Conservation (phyloP, 2,329 filamentous ascomycete genomes). For the Venturia pyrina region DNA sequence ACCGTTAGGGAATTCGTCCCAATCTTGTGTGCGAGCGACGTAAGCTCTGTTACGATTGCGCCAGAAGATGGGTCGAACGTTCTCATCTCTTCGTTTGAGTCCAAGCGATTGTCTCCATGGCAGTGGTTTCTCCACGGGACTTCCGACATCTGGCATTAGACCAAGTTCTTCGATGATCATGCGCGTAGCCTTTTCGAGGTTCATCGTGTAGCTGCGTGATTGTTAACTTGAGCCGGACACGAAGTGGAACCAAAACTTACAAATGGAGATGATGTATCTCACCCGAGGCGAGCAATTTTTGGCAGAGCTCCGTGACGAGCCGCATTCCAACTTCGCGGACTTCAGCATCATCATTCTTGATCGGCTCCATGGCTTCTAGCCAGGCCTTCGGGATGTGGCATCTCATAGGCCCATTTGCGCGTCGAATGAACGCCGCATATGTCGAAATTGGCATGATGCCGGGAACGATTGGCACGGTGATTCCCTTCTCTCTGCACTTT, state of each 20-base stretch:
- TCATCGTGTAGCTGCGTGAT: conserved; percentile 76
- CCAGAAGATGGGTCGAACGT: conserved; percentile 98
- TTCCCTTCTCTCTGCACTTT: conserved; percentile 76
- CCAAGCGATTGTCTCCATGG: conserved; percentile 95
- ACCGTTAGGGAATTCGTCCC: conserved; percentile 98
- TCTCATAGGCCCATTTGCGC: conserved; percentile 76
- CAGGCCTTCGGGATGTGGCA: conserved; percentile 73
- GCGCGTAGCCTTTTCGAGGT: conserved; percentile 83
- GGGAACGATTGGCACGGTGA: conserved; percentile 72
- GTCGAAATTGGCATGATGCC: conserved; percentile 94
- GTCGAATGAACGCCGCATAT: conserved; percentile 81
- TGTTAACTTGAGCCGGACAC: conserved; percentile 13
- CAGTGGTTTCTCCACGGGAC: conserved; percentile 76
- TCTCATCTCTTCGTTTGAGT: conserved; percentile 79
- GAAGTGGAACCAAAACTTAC: conserved; percentile 28
- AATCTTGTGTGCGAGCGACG: conserved; percentile 88
- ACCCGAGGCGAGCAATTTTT: conserved; percentile 69
- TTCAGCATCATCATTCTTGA: conserved; percentile 93
- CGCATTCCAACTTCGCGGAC: conserved; percentile 83
- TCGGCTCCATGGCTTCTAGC: conserved; percentile 72
- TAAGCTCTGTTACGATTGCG: conserved; percentile 94
- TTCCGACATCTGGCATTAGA: conserved; percentile 66
- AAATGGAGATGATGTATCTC: conserved; percentile 81
- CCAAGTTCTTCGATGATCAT: conserved; percentile 88
- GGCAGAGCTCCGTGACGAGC: conserved; percentile 82